Percentiles rank a stretch among this genome's conserved stretches.
These are phyloP conservation scores for Termitomyces sp. DNA, from an alignment of 768 basidiomycete species.

Conservation along the genomic window DNA sequence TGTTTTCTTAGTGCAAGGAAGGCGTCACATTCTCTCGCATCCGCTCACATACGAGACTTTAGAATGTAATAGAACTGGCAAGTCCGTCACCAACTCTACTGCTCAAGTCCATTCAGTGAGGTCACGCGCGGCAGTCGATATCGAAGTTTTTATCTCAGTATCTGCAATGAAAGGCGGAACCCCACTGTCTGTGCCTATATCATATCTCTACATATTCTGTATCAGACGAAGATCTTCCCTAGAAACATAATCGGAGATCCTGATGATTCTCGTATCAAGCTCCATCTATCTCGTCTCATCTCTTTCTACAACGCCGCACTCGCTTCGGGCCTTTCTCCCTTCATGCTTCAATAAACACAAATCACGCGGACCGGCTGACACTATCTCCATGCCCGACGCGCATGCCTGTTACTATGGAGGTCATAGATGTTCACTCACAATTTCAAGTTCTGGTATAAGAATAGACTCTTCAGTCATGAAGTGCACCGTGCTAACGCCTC, in stretches of 20 bases:
- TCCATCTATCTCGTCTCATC: conserved; percentile 25
- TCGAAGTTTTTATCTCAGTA: background rate
- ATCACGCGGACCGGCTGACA: conserved; percentile 19
- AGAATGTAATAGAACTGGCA: too few species aligned
- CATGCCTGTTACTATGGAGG: conserved; percentile 2
- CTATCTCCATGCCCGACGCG: conserved; percentile 18
- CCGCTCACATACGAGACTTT: too few species aligned
- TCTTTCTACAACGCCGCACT: conserved; percentile 29
- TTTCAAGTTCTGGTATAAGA: conserved; percentile 15
- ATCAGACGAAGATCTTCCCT: conserved; percentile 1
- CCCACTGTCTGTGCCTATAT: too few species aligned
- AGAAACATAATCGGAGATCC: conserved; percentile 24
- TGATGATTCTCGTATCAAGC: conserved; percentile 27
- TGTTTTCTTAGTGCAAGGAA: too few species aligned
- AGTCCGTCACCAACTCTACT: too few species aligned
- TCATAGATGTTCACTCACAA: conserved; percentile 3
- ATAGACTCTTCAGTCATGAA: conserved; percentile 24
- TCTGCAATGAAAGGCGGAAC: background rate
- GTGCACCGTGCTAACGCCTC: conserved; percentile 28
- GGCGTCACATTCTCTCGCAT: too few species aligned
- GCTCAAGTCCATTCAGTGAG: too few species aligned
- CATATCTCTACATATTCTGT: background rate
- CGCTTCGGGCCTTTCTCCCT: conserved; percentile 19
- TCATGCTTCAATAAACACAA: conserved; percentile 15
- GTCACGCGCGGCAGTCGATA: background rate